These are phyloP conservation scores for Kwoniella pini DNA, from an alignment of 768 basidiomycete genomes.

Conservation along the genomic window DNA sequence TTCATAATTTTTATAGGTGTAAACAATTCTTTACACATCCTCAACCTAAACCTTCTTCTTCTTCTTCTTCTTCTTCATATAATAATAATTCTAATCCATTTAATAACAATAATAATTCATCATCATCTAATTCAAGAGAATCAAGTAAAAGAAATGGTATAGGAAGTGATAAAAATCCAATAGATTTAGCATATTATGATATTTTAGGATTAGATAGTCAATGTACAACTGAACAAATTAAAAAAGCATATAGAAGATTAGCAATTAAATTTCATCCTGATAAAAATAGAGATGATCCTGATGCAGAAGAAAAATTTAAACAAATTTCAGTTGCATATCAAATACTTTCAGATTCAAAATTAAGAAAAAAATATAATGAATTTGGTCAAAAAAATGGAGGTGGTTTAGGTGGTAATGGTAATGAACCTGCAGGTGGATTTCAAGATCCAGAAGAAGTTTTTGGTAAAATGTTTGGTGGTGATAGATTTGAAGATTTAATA, in stretches of 20 bases:
- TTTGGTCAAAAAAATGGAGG: slow-evolving; percentile 54
- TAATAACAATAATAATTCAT: neutral
- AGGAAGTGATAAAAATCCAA: slow-evolving; percentile 49
- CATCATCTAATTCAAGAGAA: slow-evolving; percentile 4
- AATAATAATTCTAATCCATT: neutral
- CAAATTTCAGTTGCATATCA: slow-evolving; percentile 54
- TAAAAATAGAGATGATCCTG: slow-evolving; percentile 53
- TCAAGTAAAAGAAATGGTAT: slow-evolving; percentile 32
- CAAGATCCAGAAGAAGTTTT: slow-evolving; percentile 55
- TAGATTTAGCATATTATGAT: slow-evolving; percentile 55
- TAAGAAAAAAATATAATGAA: slow-evolving; percentile 53
- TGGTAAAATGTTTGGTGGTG: slow-evolving; percentile 55
- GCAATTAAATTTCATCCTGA: slow-evolving; percentile 51
- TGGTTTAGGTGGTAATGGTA: no score
- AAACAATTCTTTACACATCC: slow-evolving; percentile 48
- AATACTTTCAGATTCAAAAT: slow-evolving; percentile 53
- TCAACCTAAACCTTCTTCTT: slow-evolving; percentile 41
- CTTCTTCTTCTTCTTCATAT: slow-evolving; percentile 5
- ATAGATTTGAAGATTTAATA: slow-evolving; percentile 50
- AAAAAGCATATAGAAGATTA: slow-evolving; percentile 53
- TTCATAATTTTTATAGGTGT: slow-evolving; percentile 22
- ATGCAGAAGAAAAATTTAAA: slow-evolving; percentile 56
- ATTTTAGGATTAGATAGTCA: slow-evolving; percentile 48
- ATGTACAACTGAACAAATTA: slow-evolving; percentile 51
- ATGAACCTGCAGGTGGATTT: slow-evolving; percentile 53